Base-by-base conservation (phyloP, 371 early-diverging fungal species). In the Mortierella sp. region DNA sequence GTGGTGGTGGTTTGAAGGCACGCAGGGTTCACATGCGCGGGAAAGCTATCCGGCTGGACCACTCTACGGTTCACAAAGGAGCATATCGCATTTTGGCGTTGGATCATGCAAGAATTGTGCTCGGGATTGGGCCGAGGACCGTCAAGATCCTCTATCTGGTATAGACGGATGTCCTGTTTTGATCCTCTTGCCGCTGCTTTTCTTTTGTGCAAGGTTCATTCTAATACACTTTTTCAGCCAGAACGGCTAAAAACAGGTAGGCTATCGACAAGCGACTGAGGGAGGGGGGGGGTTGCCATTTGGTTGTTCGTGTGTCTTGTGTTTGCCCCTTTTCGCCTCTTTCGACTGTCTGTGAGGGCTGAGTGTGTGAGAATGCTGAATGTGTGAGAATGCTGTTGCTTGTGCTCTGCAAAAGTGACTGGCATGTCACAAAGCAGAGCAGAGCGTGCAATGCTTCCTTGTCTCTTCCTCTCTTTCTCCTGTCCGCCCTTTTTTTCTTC, bases 51-150 rank as follows among this genome's bases (percentile, higher is more conserved):
- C 70, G 77, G 48, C 24, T 85, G 72, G 74, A 76, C 60, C 76
- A 77, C 16, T 50, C 78, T 72, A 65, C 70, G n/a, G 80, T 73
- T 0, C 58, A 80, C 72, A 79, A 78, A 26, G 72, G 60, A 16
- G 82, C 82, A 16, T 85, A 77, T 47, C 74, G 80, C 3, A 75
- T 82, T 50, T 48, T 82, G 60, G 82, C 78, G 38, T 73, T 85
- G 80, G 86, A 85, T 52, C 86, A 85, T 75, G 86, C 86, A 38
- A 55, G 86, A 24, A 79, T 85, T 24, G 86, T 85, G 31, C 77
- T 85, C 7, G 81, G 81, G 50, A 73, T 84, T 26, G 85, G 85
- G 9, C 74, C 85, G 50, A 76, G 54, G 45, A 79, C 68, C 2
- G 57, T 84, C 57, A 78, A 81, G 74, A 70, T 84, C 71, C 70